Conservation (phyloP, 2,329 filamentous ascomycete genomes). For the Pseudogymnoascus sp. region DNA sequence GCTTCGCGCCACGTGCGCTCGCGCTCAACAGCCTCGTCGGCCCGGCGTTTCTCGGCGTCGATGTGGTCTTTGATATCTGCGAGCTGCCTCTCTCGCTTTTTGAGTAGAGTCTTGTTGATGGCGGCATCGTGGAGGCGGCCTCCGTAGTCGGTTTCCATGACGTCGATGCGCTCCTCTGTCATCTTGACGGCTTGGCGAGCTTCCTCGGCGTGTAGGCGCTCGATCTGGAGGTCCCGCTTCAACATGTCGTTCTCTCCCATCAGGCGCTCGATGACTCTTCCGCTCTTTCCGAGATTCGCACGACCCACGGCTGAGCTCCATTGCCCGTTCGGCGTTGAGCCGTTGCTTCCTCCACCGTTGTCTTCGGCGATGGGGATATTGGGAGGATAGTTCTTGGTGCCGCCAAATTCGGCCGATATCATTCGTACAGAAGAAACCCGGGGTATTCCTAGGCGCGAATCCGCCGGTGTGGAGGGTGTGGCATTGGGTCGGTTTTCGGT, state of each 20-base stretch:
- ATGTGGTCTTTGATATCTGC: conserved; percentile 57
- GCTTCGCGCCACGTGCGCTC: conserved; percentile 55
- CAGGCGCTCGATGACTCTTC: conserved; percentile 70
- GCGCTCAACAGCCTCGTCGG: conserved; percentile 48
- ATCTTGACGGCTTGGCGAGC: conserved; percentile 59
- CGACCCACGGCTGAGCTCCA: conserved; percentile 63
- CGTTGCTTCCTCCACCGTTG: not conserved
- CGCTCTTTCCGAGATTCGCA: conserved; percentile 63
- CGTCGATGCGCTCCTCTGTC: conserved; percentile 63
- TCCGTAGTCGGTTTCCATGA: conserved; percentile 59
- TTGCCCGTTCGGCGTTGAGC: conserved; percentile 18
- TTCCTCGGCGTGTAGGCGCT: conserved; percentile 58
- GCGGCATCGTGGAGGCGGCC: conserved; percentile 59
- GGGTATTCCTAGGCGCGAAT: not conserved
- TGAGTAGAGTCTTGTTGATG: conserved; percentile 61
- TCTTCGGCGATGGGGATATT: conserved; percentile 19
- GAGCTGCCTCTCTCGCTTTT: conserved; percentile 65
- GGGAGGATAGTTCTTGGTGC: conserved; percentile 20
- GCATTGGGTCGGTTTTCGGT: not conserved
- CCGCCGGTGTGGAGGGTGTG: not conserved
- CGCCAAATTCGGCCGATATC: conserved; percentile 27
- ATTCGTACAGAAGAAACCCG: conserved; percentile 19
- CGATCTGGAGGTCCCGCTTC: conserved; percentile 62
- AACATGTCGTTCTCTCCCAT: conserved; percentile 73
- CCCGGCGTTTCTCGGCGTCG: conserved; percentile 54